Conservation (phyloP, 2,329 filamentous ascomycete species). For the Thielaviopsis euricoi region DNA sequence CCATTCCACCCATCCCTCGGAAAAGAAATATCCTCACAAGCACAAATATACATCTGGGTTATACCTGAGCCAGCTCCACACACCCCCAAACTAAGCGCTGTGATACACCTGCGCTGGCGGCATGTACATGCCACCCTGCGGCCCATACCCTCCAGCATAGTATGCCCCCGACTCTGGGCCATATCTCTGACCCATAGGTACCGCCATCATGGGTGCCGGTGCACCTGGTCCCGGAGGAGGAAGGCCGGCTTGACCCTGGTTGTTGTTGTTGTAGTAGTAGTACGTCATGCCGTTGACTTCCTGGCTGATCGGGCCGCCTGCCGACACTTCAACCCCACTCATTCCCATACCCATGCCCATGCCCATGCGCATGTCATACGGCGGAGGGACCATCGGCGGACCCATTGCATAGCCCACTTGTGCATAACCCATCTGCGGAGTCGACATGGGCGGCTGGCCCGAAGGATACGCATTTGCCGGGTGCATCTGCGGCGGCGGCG, state of each 20-base stretch:
- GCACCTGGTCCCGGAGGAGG: neutral
- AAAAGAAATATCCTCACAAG: no score
- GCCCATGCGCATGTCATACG: neutral
- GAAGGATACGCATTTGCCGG: neutral
- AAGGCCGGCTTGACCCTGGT: neutral
- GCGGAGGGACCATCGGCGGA: neutral
- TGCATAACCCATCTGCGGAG: neutral
- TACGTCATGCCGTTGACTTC: constrained; percentile 94
- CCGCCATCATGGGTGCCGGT: neutral
- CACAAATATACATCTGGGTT: no score
- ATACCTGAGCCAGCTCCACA: no score
- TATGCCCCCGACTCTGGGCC: neutral
- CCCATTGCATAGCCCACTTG: neutral
- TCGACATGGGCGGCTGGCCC: neutral
- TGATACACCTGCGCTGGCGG: neutral
- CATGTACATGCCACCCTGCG: neutral
- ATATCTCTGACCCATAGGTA: neutral
- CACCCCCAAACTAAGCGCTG: neutral
- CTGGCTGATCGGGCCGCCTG: constrained; percentile 41
- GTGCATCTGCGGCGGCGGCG: neutral
- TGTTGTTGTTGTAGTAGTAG: constrained; percentile 39
- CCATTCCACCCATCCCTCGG: no score
- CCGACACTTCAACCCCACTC: neutral
- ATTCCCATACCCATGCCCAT: neutral
- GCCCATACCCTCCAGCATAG: neutral